Percentiles rank a stretch among this genome's conserved stretches.
These are phyloP conservation scores for Datisca glomerata DNA, from an alignment of 306 rosid genomes.

Conservation along the genomic window DNA sequence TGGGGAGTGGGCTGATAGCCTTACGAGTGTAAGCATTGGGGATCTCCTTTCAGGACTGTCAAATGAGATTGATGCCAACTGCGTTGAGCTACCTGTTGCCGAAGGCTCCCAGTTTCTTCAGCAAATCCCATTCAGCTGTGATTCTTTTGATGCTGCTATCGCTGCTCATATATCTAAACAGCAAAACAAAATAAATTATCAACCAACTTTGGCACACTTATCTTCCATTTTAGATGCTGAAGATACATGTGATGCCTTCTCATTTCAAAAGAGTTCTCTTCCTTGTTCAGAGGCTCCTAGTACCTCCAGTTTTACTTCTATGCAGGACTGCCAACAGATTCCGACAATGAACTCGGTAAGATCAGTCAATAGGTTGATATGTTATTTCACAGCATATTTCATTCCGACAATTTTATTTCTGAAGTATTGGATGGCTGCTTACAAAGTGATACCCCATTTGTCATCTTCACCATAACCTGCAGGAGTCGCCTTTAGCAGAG, in stretches of 20 bases:
- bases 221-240: constrained; percentile 97
- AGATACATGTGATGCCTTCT: constrained; percentile 89
- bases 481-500: constrained; percentile 42
- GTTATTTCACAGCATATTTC: constrained; percentile 10
- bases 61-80: constrained; percentile 39
- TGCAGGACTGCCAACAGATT: constrained; percentile 25
- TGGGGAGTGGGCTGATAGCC: constrained; percentile 98
- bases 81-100: constrained; percentile 29
- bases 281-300: constrained; percentile 20
- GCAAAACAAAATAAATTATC: constrained; percentile 45
- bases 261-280: constrained; percentile 42
- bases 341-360: constrained; percentile 25
- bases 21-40: constrained; percentile 82
- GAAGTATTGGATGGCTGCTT: constrained; percentile 8
- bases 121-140: constrained; percentile 80
- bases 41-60: constrained; percentile 63
- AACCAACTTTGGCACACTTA: constrained; percentile 38
- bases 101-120: constrained; percentile 46
- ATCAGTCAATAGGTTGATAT: constrained; percentile 44
- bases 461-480: constrained; percentile 15
- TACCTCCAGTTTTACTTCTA: constrained; percentile 30
- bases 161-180: constrained; percentile 89
- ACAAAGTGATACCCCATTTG: constrained; percentile 15
- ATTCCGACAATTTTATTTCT: background rate
- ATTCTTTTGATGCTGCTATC: constrained; percentile 97